phyloP scores from a whole-genome alignment of 441 rosid species.

The Eutrema salsugineum region DNA sequence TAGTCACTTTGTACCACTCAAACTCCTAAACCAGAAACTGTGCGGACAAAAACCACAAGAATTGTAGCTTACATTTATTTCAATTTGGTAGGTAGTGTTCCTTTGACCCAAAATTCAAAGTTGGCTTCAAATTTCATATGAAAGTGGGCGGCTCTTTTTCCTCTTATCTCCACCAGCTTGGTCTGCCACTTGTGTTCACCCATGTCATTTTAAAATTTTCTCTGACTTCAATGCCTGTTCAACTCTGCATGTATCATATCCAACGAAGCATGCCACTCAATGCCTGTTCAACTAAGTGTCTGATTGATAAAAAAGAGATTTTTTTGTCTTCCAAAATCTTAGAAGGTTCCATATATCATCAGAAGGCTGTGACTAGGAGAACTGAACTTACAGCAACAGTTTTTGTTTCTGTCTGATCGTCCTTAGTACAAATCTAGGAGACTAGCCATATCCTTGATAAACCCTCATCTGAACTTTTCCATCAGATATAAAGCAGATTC shows the following conservation, averaged over 20 bases:
- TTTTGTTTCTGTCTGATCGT: not conserved
- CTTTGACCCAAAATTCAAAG: constrained; percentile 5
- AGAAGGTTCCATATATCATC: not conserved
- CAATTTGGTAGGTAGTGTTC: constrained; percentile 1
- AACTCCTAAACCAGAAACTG: not conserved
- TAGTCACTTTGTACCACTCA: constrained; percentile 9
- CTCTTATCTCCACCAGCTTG: not conserved
- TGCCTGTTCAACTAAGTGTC: not conserved
- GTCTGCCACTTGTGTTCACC: constrained; percentile 1
- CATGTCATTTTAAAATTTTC: not conserved
- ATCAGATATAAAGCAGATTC: constrained; percentile 1
- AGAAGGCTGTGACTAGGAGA: constrained; percentile 5
- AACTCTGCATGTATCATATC: too few species aligned
- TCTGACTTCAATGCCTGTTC: constrained; percentile 9
- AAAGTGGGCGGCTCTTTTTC: constrained; percentile 4
- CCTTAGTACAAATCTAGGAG: not conserved
- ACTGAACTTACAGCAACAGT: not conserved
- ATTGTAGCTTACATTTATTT: constrained; percentile 14
- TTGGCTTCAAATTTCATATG: not conserved
- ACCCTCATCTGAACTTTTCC: constrained; percentile 8
- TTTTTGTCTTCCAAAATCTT: not conserved
- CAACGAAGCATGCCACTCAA: not conserved
- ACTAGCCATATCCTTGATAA: constrained; percentile 1
- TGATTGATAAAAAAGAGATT: not conserved
- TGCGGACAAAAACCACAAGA: constrained; percentile 7